Evolutionary conservation across 2,329 filamentous ascomycete species (phyloP), one percentile per base, ranked within the genome.

Genomic region (Alternaria consortialis): DNA sequence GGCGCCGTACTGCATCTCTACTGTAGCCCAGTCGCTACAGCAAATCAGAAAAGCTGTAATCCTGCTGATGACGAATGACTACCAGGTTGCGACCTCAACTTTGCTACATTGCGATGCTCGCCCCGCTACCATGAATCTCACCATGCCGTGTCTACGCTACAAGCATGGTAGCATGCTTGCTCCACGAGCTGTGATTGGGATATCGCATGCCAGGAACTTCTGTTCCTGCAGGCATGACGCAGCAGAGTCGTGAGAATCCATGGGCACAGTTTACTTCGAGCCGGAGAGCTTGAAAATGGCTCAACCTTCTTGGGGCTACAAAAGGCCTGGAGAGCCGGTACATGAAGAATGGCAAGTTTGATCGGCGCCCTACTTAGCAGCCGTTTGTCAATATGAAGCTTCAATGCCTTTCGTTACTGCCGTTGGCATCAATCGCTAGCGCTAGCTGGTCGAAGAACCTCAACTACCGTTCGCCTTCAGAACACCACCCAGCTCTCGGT

Each of bases 401-500:
- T 58, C 71, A 72, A 48, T 36, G 69, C 39, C 64, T 75, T n/a
- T 64, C 66, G 9, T 46, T 70, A 9, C 54, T 71, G 39, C 53
- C 65, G 27, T 53, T 66, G 54, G 67, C 48, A 2, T 64, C 67
- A 12, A 37, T 65, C 12, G 64, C 64, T 36, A 67, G 59, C 47
- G 73, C 71, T 11, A 74, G 70, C 64, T 75, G 71, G 71, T 71
- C 72, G 3, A 72, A 71, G 62, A 91, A 91, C 72, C 74, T 91
- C 62, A 91, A 91, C 79, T 92, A 91, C 74, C 82, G 84, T 51
- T 89, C 86, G 68, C 89, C 90, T 6, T 91, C 89, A 1, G 82
- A 85, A 40, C 84, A 88, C 43, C 89, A 91, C 65, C 83, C 85
- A 4, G 80, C 82, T 37, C 81, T 92, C 11, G 89, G 88, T 5